Evolutionary conservation across 1,284 basidiomycete genomes (phyloP), one percentile per base, ranked within the genome.

Genomic region (Melampsora larici-populina): DNA sequence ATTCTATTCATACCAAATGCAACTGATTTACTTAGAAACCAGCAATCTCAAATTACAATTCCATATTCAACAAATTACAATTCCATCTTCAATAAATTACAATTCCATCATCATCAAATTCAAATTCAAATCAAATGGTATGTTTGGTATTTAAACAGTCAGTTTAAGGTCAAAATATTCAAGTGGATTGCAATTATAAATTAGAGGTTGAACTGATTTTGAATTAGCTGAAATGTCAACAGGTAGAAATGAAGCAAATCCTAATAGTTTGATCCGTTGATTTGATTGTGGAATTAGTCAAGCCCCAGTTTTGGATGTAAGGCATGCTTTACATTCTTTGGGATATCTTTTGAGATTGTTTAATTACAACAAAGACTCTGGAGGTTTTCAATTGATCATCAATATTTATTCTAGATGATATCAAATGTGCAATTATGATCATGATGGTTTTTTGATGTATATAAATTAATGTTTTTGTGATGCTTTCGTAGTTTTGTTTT

Each of bases 191-290:
- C 82, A 86, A 0, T 88, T 87, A 29, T 91, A 92, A 17, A 87
- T 95, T 24, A 88, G 88, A 67, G 89, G 87, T 11, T 88, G 92
- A 31, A 82, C 86, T 0, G 92, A 95, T 83, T 86, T 88, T 29
- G 93, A 95, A 72, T 94, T 93, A 84, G 88, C 2, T 81, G 87
- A 46, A 78, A 77, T 13, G 78, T 78, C 18, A 78, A 81, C n/a
- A n/a, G n/a, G n/a, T n/a, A n/a, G n/a, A n/a, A n/a, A n/a, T n/a
- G n/a, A n/a, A n/a, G n/a, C 9, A 51, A 4, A 66, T 62, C 6
- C n/a, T n/a, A n/a, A 62, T 31, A 24, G 63, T 40, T 21, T 24
- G 49, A 18, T 31, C 48, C 1, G 43, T 66, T 66, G 72, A 64
- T 17, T 64, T 21, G 18, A 43, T 2, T 74, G 33, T 24, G 72